Conservation (phyloP, 176 grass and related monocot genomes). For the Cymbopogon citratus region DNA sequence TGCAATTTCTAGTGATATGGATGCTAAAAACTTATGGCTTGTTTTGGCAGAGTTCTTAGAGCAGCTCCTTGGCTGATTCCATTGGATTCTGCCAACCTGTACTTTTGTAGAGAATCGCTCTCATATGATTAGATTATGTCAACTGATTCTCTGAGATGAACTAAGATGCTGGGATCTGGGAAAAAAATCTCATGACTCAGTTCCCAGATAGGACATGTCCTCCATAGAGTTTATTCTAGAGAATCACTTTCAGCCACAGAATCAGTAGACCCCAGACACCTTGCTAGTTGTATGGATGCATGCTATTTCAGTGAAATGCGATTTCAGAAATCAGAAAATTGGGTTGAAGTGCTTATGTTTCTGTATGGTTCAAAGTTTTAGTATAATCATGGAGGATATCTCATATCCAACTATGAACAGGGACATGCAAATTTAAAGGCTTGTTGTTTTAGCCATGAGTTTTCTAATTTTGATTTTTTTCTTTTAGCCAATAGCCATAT, state of each 20-base stretch:
- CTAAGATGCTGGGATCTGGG: not conserved
- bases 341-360: not conserved
- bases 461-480: not conserved
- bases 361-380: not conserved
- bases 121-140: not conserved
- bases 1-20: not conserved
- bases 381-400: not conserved
- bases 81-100: not conserved
- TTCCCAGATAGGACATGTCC: not conserved
- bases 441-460: not conserved
- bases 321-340: not conserved
- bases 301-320: not conserved
- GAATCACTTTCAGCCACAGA: not conserved
- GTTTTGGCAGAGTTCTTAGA: not conserved
- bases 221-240: not conserved
- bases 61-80: not conserved
- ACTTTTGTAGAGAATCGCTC: not conserved
- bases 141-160: not conserved
- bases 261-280: too few relatives aligned
- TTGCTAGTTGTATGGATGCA: not conserved
- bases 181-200: too few relatives aligned
- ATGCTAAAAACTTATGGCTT: not conserved
- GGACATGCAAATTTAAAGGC: not conserved
- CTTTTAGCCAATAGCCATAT: not conserved
- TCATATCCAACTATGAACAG: not conserved